These are phyloP conservation scores for Corinectria fuckeliana DNA, from an alignment of 2,329 filamentous ascomycete genomes.

Conservation along the genomic window DNA sequence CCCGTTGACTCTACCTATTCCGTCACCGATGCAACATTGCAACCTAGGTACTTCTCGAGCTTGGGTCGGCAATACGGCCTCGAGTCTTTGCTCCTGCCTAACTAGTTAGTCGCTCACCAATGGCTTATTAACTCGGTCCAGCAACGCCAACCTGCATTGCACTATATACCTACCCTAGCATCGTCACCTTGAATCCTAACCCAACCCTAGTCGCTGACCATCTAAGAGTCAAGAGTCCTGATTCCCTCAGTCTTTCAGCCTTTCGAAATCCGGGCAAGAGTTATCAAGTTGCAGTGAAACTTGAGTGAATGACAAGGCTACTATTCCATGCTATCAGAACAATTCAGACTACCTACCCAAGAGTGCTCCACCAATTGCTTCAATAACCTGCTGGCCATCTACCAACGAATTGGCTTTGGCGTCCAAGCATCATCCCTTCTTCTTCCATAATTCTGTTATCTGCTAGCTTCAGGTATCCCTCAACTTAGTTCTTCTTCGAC, in stretches of 20 bases:
- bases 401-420: slow-evolving; percentile 18
- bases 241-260: background rate
- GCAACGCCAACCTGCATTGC: background rate
- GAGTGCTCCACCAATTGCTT: slow-evolving; percentile 18
- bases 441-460: background rate
- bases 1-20: background rate
- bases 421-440: background rate
- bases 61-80: background rate
- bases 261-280: background rate
- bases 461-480: background rate
- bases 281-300: slow-evolving; percentile 1
- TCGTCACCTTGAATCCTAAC: background rate
- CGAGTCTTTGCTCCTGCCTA: slow-evolving; percentile 2
- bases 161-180: too few relatives aligned
- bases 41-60: slow-evolving; percentile 10
- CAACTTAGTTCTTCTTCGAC: slow-evolving; percentile 44
- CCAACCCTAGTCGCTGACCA: background rate
- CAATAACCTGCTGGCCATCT: slow-evolving; percentile 6
- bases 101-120: background rate
- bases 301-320: slow-evolving; percentile 30
- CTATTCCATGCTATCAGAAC: slow-evolving; percentile 27
- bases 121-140: background rate
- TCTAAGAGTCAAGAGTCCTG: background rate
- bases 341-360: slow-evolving; percentile 20
- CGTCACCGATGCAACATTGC: slow-evolving; percentile 4